Conservation (phyloP, 176 grass and related monocot genomes). For the Echinochloa phyllopogon region DNA sequence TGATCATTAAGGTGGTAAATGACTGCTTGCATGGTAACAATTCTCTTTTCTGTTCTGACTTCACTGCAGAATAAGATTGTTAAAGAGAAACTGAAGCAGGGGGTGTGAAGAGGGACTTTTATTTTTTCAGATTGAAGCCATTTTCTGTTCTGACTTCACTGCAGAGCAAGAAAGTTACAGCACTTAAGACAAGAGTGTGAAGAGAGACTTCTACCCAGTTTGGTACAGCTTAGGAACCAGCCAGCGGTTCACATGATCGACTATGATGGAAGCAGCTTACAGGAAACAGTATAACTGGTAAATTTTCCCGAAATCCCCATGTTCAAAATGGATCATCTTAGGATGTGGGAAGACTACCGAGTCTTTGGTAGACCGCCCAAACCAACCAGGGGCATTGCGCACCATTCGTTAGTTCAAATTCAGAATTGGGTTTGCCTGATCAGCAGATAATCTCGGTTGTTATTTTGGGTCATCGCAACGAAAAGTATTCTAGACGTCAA, state of each 20-base stretch:
- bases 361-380: not conserved
- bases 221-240: not conserved
- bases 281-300: not conserved
- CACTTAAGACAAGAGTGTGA: not conserved
- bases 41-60: not conserved
- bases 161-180: not conserved
- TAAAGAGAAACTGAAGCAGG: not conserved
- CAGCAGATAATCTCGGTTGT: constrained; percentile 16
- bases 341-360: not conserved
- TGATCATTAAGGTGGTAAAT: not conserved
- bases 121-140: not conserved
- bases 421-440: constrained; percentile 14
- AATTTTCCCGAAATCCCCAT: not conserved
- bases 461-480: not conserved
- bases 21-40: not conserved
- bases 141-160: not conserved
- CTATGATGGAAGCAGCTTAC: not conserved
- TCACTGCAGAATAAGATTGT: not conserved
- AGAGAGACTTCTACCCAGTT: not conserved
- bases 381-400: not conserved
- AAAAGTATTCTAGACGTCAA: constrained; percentile 36
- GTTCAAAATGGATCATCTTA: not conserved
- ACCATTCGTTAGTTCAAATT: constrained; percentile 15
- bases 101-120: not conserved
- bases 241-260: not conserved